Percentiles rank a stretch among this genome's conserved stretches.
phyloP scores from a whole-genome alignment of 2,329 filamentous ascomycete species.

The Scortechinia acanthostroma region DNA sequence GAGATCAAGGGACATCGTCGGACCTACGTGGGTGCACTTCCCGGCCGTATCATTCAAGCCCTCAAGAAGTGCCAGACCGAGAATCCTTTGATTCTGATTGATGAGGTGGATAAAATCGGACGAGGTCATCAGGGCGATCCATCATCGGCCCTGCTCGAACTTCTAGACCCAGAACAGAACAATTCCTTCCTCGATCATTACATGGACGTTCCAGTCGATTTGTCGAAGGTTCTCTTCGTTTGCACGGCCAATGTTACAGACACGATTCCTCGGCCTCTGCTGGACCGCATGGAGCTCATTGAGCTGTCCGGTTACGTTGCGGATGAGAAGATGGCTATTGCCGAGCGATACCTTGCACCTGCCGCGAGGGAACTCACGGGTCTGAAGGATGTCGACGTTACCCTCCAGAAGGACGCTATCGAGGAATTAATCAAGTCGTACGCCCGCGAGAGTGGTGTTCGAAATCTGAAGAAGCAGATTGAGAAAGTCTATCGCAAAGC shows the following conservation, averaged over 20 bases:
- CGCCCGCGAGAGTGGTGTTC: slow-evolving; percentile 91
- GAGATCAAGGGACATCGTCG: slow-evolving; percentile 97
- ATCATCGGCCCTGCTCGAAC: slow-evolving; percentile 82
- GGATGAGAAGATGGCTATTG: slow-evolving; percentile 98
- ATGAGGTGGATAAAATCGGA: slow-evolving; percentile 97
- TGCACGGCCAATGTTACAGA: slow-evolving; percentile 99
- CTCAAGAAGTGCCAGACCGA: slow-evolving; percentile 99
- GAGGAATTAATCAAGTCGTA: slow-evolving; percentile 98
- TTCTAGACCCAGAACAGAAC: slow-evolving; percentile 96
- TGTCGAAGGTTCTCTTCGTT: slow-evolving; percentile 96
- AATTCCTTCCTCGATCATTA: slow-evolving; percentile 96
- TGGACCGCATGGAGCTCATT: slow-evolving; percentile 97
- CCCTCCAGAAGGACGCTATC: slow-evolving; percentile 78
- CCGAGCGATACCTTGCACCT: slow-evolving; percentile 83
- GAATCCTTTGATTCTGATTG: slow-evolving; percentile 91
- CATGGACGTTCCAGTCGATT: slow-evolving; percentile 93
- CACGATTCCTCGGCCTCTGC: slow-evolving; percentile 85
- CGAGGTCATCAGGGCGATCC: slow-evolving; percentile 94
- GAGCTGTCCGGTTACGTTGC: slow-evolving; percentile 92
- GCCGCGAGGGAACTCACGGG: slow-evolving; percentile 91
- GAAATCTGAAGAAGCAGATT: slow-evolving; percentile 98
- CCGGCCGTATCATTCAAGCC: slow-evolving; percentile 93
- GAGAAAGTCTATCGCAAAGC: slow-evolving; percentile 98
- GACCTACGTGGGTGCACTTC: slow-evolving; percentile 91
- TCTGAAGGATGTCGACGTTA: slow-evolving; percentile 82